These are phyloP conservation scores for Pyricularia grisea DNA, from an alignment of 2,329 filamentous ascomycete genomes.

Conservation along the genomic window DNA sequence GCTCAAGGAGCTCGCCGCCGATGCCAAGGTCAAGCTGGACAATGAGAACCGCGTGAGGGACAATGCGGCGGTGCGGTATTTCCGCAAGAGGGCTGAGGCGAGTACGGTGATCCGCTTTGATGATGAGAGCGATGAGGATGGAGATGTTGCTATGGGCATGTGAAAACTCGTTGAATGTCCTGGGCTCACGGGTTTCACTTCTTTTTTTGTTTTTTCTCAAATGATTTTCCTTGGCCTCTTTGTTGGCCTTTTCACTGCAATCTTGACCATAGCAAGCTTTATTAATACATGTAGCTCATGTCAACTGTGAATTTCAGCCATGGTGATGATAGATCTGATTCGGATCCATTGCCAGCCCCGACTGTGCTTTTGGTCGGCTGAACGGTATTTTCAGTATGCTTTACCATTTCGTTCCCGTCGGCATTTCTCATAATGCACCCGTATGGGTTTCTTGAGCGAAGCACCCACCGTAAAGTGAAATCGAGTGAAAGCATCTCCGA, in stretches of 20 bases:
- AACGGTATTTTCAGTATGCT: no score
- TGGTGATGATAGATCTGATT: not conserved
- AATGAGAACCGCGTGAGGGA: constrained; percentile 41
- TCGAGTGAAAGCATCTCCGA: no score
- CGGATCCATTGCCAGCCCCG: not conserved
- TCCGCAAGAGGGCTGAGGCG: constrained; percentile 26
- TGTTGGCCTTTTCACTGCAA: not conserved
- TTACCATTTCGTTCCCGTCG: no score
- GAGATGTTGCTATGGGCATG: not conserved
- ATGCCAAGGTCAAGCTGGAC: constrained; percentile 40
- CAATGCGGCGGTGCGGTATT: constrained; percentile 39
- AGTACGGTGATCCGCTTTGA: not conserved
- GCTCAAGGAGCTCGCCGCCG: constrained; percentile 43
- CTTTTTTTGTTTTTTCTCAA: not conserved
- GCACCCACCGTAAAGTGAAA: no score
- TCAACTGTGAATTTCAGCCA: not conserved
- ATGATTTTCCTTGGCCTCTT: not conserved
- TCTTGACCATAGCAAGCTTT: not conserved
- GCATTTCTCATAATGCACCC: no score
- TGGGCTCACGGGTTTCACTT: not conserved
- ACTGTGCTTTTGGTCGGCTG: not conserved
- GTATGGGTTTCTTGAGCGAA: not conserved
- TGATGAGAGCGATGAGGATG: not conserved
- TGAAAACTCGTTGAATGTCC: not conserved
- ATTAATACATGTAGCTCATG: not conserved